A percentile compares a stretch with the other conserved stretches of the same genome.
Conservation (phyloP, 1,284 basidiomycete species). For the Erythrobasidium hasegawianum region DNA sequence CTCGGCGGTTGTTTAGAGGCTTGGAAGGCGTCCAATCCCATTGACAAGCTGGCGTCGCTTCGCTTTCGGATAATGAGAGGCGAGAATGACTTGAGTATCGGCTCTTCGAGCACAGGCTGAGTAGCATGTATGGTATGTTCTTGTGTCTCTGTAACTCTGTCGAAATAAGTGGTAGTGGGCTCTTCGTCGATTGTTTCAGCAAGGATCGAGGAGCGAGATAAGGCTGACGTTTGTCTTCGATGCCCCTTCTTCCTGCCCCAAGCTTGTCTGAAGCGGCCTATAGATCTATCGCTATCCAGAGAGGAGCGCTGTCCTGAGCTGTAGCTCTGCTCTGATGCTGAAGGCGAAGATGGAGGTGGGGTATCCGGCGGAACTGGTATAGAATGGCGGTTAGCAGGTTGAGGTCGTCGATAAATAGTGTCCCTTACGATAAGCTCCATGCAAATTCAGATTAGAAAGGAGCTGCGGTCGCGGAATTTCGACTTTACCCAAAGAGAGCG, state of each 20-base stretch:
- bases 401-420: background rate
- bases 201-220: slow-evolving; percentile 21
- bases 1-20: background rate
- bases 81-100: slow-evolving; percentile 10
- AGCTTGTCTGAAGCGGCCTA: slow-evolving; percentile 8
- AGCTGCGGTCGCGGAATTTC: slow-evolving; percentile 12
- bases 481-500: slow-evolving; percentile 4
- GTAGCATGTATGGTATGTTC: background rate
- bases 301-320: slow-evolving; percentile 13
- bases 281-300: background rate
- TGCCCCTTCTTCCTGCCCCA: slow-evolving; percentile 25
- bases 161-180: slow-evolving; percentile 3
- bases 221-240: slow-evolving; percentile 18
- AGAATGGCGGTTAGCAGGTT: background rate
- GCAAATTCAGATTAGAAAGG: slow-evolving; percentile 8
- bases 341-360: slow-evolving; percentile 32
- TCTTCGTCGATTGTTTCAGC: slow-evolving; percentile 29
- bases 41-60: slow-evolving; percentile 9
- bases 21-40: slow-evolving; percentile 30
- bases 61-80: slow-evolving; percentile 30
- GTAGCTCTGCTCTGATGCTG: slow-evolving; percentile 32
- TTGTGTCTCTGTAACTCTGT: background rate
- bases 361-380: slow-evolving; percentile 30
- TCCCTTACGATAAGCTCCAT: slow-evolving; percentile 9
- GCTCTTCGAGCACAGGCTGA: background rate